These are phyloP conservation scores for Phytophthora macrochlamydospora DNA, from an alignment of 352 stramenopile species.

Conservation along the genomic window DNA sequence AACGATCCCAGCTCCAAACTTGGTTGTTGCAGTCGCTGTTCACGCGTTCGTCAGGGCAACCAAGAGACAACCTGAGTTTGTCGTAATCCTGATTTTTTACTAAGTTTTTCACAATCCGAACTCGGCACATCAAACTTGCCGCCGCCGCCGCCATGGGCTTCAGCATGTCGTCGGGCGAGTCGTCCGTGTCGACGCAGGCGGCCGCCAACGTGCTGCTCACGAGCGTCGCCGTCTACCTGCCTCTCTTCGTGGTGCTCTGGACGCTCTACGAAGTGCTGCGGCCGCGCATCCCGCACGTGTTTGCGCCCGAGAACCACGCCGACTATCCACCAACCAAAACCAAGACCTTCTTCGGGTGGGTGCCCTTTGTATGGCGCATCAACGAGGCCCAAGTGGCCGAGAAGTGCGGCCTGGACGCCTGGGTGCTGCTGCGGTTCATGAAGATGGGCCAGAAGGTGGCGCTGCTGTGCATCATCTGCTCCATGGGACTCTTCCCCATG, in stretches of 20 bases:
- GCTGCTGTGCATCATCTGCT: conserved; percentile 53
- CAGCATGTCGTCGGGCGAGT: conserved; percentile 25
- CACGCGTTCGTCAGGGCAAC: no score
- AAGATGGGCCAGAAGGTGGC: conserved; percentile 73
- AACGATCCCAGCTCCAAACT: no score
- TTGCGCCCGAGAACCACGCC: conserved; percentile 53
- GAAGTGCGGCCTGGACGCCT: conserved; percentile 70
- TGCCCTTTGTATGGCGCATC: conserved; percentile 65
- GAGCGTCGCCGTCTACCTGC: conserved; percentile 67
- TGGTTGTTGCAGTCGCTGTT: no score
- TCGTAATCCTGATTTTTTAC: no score
- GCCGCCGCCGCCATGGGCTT: conserved; percentile 17
- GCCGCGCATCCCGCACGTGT: conserved; percentile 46
- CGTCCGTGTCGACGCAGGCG: conserved; percentile 26
- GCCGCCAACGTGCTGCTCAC: conserved; percentile 61
- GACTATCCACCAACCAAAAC: conserved; percentile 39
- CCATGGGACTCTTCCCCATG: conserved; percentile 73
- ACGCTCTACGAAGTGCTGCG: conserved; percentile 69
- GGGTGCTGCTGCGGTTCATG: conserved; percentile 80
- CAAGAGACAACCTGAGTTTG: no score
- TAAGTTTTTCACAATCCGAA: no score
- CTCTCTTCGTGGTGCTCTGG: conserved; percentile 57
- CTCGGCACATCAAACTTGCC: no score
- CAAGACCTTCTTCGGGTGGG: conserved; percentile 50
- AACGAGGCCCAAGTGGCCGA: conserved; percentile 63